Evolutionary conservation across 192 early-diverging fungal genomes (phyloP).

Genomic region (Pecoramyces ruminantium): DNA sequence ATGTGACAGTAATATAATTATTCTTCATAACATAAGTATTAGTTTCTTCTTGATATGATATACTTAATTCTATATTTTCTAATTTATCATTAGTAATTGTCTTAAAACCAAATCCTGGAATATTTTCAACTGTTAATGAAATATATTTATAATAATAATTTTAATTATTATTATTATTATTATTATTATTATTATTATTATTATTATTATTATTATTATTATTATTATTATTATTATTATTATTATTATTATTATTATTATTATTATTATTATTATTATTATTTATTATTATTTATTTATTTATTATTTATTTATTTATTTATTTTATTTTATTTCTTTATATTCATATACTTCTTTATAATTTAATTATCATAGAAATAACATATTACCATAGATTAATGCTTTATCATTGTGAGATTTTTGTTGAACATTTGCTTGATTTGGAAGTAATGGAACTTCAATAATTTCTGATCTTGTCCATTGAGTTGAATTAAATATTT

Average conservation of each 20-base stretch:
- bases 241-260: too few species aligned
- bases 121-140: slow-evolving; percentile 9
- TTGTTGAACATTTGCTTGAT: background rate
- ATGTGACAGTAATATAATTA: slow-evolving; percentile 42
- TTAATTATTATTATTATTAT: too few species aligned
- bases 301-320: too few species aligned
- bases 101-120: slow-evolving; percentile 9
- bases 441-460: slow-evolving; percentile 25
- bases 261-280: too few species aligned
- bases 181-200: too few species aligned
- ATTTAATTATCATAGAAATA: too few species aligned
- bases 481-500: slow-evolving; percentile 44
- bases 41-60: background rate
- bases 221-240: too few species aligned
- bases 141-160: too few species aligned
- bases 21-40: slow-evolving; percentile 54
- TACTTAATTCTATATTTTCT: background rate
- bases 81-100: background rate
- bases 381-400: background rate
- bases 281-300: too few species aligned
- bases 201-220: too few species aligned
- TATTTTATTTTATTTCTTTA: too few species aligned
- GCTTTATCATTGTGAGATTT: background rate
- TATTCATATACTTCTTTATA: too few species aligned
- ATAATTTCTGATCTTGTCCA: slow-evolving; percentile 58